A percentile compares a stretch with the other conserved stretches of the same genome.
Conservation (phyloP, 2,329 filamentous ascomycete species). For the Talaromyces atroroseus region DNA sequence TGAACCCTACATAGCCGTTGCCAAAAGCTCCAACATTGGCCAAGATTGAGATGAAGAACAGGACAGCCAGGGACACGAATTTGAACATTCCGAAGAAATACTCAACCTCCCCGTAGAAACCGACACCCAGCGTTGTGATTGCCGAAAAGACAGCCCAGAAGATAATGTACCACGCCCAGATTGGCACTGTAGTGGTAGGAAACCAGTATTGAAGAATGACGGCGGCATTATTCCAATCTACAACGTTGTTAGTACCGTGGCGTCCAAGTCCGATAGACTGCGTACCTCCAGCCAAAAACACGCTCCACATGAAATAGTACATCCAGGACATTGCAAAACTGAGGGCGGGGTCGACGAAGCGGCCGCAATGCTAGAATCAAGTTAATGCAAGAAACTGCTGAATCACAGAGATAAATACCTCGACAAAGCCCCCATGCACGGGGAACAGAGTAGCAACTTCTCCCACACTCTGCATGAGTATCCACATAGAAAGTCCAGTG, state of each 20-base stretch:
- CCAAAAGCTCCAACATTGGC: slow-evolving; percentile 1
- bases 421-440: not conserved
- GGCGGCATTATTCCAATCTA: not conserved
- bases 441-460: not conserved
- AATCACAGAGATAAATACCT: not conserved
- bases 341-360: not conserved
- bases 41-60: slow-evolving; percentile 5
- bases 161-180: not conserved
- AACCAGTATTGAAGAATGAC: slow-evolving; percentile 1
- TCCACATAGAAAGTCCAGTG: not conserved
- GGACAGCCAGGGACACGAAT: not conserved
- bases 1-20: slow-evolving; percentile 4
- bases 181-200: not conserved
- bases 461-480: slow-evolving; percentile 1
- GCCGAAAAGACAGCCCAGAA: not conserved
- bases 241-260: not conserved
- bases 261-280: not conserved
- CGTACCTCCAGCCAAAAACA: not conserved
- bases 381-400: not conserved
- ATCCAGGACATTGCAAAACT: not conserved
- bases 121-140: not conserved
- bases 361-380: not conserved
- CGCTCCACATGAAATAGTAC: slow-evolving; percentile 2
- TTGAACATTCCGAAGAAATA: slow-evolving; percentile 2
- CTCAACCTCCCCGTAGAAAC: not conserved